These are phyloP conservation scores for Cladosporium halotolerans DNA, from an alignment of 2,329 filamentous ascomycete genomes.

Conservation along the genomic window DNA sequence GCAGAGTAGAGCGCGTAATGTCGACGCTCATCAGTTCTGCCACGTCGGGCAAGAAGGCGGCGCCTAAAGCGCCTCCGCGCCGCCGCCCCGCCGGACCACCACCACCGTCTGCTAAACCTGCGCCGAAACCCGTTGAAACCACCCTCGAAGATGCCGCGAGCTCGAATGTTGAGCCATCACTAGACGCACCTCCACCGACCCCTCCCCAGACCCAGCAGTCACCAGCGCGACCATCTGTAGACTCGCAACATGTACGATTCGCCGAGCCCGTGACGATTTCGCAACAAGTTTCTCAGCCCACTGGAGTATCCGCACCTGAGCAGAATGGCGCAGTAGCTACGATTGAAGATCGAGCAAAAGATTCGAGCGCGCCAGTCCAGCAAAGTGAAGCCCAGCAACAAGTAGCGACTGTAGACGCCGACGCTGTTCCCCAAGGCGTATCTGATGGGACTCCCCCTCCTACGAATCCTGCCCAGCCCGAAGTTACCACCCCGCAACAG, in stretches of 20 bases:
- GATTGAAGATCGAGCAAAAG: too few relatives aligned
- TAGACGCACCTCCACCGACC: conserved; percentile 14
- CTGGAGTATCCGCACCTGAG: too few relatives aligned
- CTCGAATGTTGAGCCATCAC: not conserved
- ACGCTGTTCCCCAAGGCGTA: not conserved
- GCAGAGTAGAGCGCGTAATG: conserved; percentile 24
- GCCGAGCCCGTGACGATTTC: conserved; percentile 7
- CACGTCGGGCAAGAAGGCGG: conserved; percentile 45
- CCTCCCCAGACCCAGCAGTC: conserved; percentile 12
- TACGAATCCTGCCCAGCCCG: not conserved
- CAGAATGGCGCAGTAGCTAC: too few relatives aligned
- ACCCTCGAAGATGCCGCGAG: conserved; percentile 8
- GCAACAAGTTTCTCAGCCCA: not conserved
- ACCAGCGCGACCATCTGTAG: not conserved
- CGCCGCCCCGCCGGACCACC: conserved; percentile 26
- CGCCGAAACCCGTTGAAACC: conserved; percentile 6
- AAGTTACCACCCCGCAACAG: not conserved
- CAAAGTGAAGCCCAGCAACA: not conserved
- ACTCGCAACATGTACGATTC: conserved; percentile 11
- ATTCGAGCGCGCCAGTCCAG: too few relatives aligned
- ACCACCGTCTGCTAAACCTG: conserved; percentile 13
- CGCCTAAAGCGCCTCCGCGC: conserved; percentile 41
- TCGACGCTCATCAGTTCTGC: conserved; percentile 48
- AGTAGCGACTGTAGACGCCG: not conserved
- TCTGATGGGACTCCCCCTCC: not conserved